These are phyloP conservation scores for Wickerhamiella azyma DNA, from an alignment of 805 yeast species.

Conservation along the genomic window DNA sequence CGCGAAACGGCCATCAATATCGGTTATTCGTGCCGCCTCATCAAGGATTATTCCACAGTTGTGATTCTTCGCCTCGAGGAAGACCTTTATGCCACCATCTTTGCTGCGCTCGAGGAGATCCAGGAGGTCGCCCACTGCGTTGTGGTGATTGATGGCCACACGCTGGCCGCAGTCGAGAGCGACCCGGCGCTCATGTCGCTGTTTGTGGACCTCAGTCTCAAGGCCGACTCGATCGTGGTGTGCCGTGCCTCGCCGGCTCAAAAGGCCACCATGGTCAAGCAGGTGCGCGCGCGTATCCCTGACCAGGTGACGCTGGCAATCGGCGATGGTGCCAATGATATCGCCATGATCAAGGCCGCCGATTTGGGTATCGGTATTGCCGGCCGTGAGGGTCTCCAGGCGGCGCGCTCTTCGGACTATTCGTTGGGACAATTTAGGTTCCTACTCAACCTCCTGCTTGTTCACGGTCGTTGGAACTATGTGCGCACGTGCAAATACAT, in stretches of 20 bases:
- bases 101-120: constrained; percentile 63
- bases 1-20: constrained; percentile 95
- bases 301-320: constrained; percentile 78
- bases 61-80: constrained; percentile 43
- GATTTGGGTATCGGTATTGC: constrained; percentile 97
- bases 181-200: constrained; percentile 60
- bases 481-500: constrained; percentile 85
- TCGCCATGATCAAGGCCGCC: constrained; percentile 98
- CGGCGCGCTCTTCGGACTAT: constrained; percentile 88
- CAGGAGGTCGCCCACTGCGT: constrained; percentile 84
- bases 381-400: constrained; percentile 94
- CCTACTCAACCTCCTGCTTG: constrained; percentile 66
- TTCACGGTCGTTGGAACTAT: constrained; percentile 93
- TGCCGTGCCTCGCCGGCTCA: constrained; percentile 97
- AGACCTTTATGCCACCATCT: constrained; percentile 53
- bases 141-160: constrained; percentile 86
- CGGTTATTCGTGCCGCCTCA: constrained; percentile 86
- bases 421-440: constrained; percentile 90
- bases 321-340: constrained; percentile 99
- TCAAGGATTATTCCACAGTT: constrained; percentile 84
- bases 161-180: constrained; percentile 56
- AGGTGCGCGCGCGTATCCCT: constrained; percentile 58
- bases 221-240: constrained; percentile 81
- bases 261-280: constrained; percentile 76
- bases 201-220: constrained; percentile 73